phyloP scores from a whole-genome alignment of 768 basidiomycete species.

The Termitomyces sp. region DNA sequence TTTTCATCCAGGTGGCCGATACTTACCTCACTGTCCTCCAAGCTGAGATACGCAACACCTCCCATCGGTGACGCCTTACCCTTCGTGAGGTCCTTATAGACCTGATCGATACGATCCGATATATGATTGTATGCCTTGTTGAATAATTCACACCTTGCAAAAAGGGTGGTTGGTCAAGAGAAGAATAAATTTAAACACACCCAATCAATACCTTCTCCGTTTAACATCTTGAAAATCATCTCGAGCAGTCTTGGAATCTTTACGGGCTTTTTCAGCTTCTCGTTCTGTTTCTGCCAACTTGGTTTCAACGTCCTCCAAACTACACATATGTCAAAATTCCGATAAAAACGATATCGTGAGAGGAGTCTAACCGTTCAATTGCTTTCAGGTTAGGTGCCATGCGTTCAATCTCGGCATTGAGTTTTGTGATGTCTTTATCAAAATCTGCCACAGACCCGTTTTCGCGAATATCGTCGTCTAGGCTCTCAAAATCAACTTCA shows the following conservation, averaged over 20 bases:
- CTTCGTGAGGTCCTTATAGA: constrained; percentile 97
- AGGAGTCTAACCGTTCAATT: constrained; percentile 65
- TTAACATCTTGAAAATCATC: constrained; percentile 90
- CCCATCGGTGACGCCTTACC: constrained; percentile 92
- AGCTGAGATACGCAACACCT: constrained; percentile 91
- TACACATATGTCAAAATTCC: constrained; percentile 17
- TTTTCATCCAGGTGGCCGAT: neutral
- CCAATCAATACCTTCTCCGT: constrained; percentile 52
- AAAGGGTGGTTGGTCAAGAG: neutral
- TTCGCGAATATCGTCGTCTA: constrained; percentile 74
- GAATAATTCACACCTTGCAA: constrained; percentile 67
- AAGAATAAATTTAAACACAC: neutral
- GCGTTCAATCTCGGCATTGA: constrained; percentile 77
- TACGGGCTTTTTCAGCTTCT: constrained; percentile 89
- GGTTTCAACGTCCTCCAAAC: constrained; percentile 78
- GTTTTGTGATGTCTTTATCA: constrained; percentile 64
- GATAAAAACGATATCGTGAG: neutral
- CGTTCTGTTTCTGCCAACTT: constrained; percentile 86
- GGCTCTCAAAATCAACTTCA: constrained; percentile 74
- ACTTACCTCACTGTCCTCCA: constrained; percentile 91
- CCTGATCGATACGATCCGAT: constrained; percentile 87
- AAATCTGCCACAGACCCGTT: constrained; percentile 64
- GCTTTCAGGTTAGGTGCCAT: constrained; percentile 99
- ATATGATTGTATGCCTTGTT: constrained; percentile 97
- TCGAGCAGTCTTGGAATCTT: constrained; percentile 83